Evolutionary conservation across 2,329 filamentous ascomycete species (phyloP).

Genomic region (Beauveria sp.): DNA sequence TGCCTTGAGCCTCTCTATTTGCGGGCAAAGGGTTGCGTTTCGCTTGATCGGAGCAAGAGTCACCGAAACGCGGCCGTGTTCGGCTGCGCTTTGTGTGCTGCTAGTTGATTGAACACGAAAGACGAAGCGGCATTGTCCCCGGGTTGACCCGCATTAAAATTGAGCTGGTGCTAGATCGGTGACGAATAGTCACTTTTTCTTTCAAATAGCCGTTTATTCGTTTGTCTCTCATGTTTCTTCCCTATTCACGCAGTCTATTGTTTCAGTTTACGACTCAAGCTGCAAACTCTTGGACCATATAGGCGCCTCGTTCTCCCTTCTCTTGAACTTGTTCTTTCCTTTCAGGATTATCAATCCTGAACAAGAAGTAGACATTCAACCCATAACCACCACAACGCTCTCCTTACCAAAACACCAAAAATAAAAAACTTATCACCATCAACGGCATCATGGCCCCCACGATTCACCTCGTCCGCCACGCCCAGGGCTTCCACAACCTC

Average conservation of each 20-base stretch:
- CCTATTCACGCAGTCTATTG: too few species aligned
- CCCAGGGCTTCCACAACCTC: slow-evolving; percentile 77
- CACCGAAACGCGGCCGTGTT: background rate
- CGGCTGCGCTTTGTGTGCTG: background rate
- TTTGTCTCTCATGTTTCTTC: background rate
- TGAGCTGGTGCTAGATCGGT: background rate
- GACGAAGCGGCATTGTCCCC: background rate
- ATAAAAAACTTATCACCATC: background rate
- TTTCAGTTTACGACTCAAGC: too few species aligned
- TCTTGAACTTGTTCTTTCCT: too few species aligned
- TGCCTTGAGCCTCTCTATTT: background rate
- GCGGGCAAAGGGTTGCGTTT: background rate
- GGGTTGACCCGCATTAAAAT: slow-evolving; percentile 5
- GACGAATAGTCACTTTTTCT: background rate
- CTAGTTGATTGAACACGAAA: background rate
- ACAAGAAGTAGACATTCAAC: too few species aligned
- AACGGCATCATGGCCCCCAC: slow-evolving; percentile 38
- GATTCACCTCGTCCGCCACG: slow-evolving; percentile 65
- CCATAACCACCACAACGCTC: background rate
- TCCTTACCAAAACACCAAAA: background rate
- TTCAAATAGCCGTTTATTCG: background rate
- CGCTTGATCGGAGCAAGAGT: background rate
- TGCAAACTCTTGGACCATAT: too few species aligned
- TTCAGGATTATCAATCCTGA: too few species aligned
- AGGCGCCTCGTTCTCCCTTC: too few species aligned